Base-by-base conservation (phyloP, 192 early-diverging fungal species). In the Coemansia sp. region DNA sequence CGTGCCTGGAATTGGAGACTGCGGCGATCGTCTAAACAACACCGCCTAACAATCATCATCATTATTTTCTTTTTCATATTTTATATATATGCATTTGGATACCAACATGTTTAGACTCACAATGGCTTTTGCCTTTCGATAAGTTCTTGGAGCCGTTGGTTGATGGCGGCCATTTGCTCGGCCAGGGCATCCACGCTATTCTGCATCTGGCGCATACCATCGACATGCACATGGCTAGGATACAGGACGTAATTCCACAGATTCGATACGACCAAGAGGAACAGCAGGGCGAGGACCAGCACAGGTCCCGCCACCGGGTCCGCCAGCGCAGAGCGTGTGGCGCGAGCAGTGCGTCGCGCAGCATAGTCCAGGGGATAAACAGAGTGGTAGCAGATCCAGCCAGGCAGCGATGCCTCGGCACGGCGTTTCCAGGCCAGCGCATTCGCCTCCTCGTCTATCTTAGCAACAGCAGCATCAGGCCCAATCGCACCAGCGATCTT, bases 11-110 rank as follows among this genome's bases (percentile, higher is more conserved):
- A 75, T 90, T 63, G 90, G 90, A 23, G 90, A 92, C 75, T 85
- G 84, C 59, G 90, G 90, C 50, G 90, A 92, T 69, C 81, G 90
- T 38, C 77, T 92, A 62, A 85, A 80, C 76, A 85, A 87, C 67
- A 86, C 87, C 17, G 67, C 72, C 11, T 71, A 69, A 45, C 2
- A 27, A 27, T 27, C 27, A 27, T 27, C 27, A 27, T 27, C 27
- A 38, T 9, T 37, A 5, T 19, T 19, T 65, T 5, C 3, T n/a
- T 21, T 42, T 14, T 2, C 9, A 46, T 19, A 4, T 68, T 29
- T 59, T 42, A 42, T 34, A 37, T 14, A 59, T 21, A 55, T 51
- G 36, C 36, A 37, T 37, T 37, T 37, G 7, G 36, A 37, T 37
- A 9, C 36, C 36, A 37, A 37, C 36, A 37, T 15, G 5, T 63